Base-by-base conservation (phyloP, 306 rosid genomes). In the Fragaria ananassa region DNA sequence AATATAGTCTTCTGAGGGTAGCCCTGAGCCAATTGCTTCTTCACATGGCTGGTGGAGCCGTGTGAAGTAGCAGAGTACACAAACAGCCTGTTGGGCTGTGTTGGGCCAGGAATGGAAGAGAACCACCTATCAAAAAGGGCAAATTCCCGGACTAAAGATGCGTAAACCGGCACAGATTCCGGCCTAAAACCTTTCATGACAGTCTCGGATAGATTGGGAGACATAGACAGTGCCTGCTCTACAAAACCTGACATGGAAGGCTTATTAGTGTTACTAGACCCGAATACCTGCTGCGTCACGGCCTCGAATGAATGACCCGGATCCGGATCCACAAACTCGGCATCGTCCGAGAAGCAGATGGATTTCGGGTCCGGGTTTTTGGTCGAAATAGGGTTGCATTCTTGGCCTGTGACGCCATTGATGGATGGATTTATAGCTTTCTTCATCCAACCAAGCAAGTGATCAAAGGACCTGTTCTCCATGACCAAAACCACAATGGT, bases 401-500 rank as follows among this genome's bases (percentile, higher is more conserved):
- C 99, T 11, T 83, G 82, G 25, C 99, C 99, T 1, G 93, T 91
- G 39, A 96, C 99, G 15, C 98, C 99, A 68, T 96, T 76, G 83
- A 96, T 96, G 10, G 56, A 66, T 8, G 91, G 87, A 85, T 92
- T 88, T 29, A 96, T 67, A 66, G 87, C 83, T 21, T 92, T 88
- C 60, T 96, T 96, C 99, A 92, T 96, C 99, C 99, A 96, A 6
- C 98, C 98, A 4, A 91, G 80, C 86, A 93, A 89, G 83, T 92
- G 99, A 80, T 96, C 99, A 76, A 96, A 96, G 50, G 99, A 96
- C 78, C 99, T 86, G 61, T 96, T 96, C 74, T 96, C 99, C 99
- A 96, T 85, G 2, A 96, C 93, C 85, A 96, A 78, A 85, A 92
- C 97, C 60, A 96, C 99, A 64, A 92, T 71, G 23, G 81, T 96